Percentiles rank a stretch among this genome's conserved stretches.
phyloP scores from a whole-genome alignment of 352 stramenopile genomes.

The Pythium insidiosum region DNA sequence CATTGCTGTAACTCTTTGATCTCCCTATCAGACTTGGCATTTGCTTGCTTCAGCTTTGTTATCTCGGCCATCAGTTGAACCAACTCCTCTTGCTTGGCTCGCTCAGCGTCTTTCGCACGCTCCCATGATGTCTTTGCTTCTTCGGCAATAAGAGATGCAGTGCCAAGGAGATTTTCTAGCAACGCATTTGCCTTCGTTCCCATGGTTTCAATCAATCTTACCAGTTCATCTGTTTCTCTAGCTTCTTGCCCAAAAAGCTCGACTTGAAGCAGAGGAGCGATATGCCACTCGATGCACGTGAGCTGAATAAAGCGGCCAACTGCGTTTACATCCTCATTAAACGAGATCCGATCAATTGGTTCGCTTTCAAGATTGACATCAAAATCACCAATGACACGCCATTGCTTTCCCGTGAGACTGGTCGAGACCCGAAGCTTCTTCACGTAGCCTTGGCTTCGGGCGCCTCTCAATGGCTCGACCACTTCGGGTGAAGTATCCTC shows the following conservation, averaged over 20 bases:
- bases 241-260: slow-evolving; percentile 60
- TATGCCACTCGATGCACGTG: slow-evolving; percentile 54
- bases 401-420: slow-evolving; percentile 59
- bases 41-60: slow-evolving; percentile 39
- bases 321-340: slow-evolving; percentile 16
- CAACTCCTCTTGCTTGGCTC: slow-evolving; percentile 73
- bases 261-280: slow-evolving; percentile 46
- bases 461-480: slow-evolving; percentile 1
- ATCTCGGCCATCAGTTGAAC: slow-evolving; percentile 66
- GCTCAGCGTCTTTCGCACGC: slow-evolving; percentile 60
- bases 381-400: slow-evolving; percentile 49
- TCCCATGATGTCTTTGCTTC: slow-evolving; percentile 69
- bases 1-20: slow-evolving; percentile 37
- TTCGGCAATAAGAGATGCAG: slow-evolving; percentile 43
- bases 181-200: slow-evolving; percentile 28
- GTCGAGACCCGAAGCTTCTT: slow-evolving; percentile 47
- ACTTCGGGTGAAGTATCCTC: not conserved
- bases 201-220: slow-evolving; percentile 30
- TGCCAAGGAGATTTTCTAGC: slow-evolving; percentile 44
- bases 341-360: slow-evolving; percentile 21
- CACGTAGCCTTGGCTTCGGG: slow-evolving; percentile 34
- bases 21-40: slow-evolving; percentile 36
- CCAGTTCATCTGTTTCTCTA: slow-evolving; percentile 37
- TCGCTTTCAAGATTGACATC: slow-evolving; percentile 38
- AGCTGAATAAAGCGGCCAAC: slow-evolving; percentile 60